phyloP scores from a whole-genome alignment of 2,329 filamentous ascomycete species.

The Elsinoe perseae region DNA sequence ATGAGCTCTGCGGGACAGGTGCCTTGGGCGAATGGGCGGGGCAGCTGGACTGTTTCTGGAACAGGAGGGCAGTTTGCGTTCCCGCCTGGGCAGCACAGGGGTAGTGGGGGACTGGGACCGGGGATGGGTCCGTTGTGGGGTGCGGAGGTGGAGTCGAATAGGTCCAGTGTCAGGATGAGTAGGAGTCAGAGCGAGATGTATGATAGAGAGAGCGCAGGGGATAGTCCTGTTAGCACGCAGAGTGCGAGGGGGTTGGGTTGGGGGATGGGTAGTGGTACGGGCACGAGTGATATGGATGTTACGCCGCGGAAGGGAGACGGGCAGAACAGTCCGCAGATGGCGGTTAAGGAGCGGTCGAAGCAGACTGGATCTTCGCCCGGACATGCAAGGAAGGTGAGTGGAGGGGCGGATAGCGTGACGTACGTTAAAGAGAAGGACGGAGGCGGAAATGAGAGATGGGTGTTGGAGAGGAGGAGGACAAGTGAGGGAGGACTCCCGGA shows the following conservation, averaged over 20 bases:
- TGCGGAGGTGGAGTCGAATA: neutral
- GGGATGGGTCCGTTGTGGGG: neutral
- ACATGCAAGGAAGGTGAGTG: constrained; percentile 29
- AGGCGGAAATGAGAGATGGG: constrained; percentile 55
- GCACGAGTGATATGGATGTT: constrained; percentile 16
- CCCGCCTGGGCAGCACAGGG: neutral
- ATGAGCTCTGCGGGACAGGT: constrained; percentile 10
- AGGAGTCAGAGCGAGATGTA: constrained; percentile 13
- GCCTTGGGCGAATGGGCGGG: constrained; percentile 1
- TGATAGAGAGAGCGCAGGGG: neutral
- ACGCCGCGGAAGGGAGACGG: constrained; percentile 20
- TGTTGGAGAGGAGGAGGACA: constrained; percentile 60
- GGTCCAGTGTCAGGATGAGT: constrained; percentile 2
- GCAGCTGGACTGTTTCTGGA: constrained; percentile 7
- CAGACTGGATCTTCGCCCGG: neutral
- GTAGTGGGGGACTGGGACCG: neutral
- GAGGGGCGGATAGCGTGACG: constrained; percentile 59
- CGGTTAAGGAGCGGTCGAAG: constrained; percentile 19
- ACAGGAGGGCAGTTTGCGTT: constrained; percentile 4
- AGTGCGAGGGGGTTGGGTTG: constrained; percentile 8
- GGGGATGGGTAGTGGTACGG: neutral
- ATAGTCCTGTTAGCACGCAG: constrained; percentile 16
- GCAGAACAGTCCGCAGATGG: constrained; percentile 19
- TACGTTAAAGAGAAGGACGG: constrained; percentile 58
- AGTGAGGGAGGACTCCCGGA: constrained; percentile 58